A percentile compares a stretch with the other conserved stretches of the same genome.
Conservation (phyloP, 1,284 basidiomycete genomes). For the Ustilago lituana region DNA sequence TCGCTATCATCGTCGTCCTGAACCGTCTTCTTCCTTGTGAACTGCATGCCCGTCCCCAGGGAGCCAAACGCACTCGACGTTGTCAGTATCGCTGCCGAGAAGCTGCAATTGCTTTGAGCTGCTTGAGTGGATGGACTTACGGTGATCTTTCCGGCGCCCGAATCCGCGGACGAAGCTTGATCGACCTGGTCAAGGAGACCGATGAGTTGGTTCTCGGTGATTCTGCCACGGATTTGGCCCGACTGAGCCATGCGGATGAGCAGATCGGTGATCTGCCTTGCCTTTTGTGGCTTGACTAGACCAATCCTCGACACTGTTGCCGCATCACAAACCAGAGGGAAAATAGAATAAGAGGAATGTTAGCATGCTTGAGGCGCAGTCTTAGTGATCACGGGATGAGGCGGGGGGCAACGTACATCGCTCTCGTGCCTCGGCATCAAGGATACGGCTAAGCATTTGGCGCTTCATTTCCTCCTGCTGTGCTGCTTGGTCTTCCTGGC, state of each 20-base stretch:
- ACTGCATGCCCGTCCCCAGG: constrained; percentile 11
- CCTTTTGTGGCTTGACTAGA: constrained; percentile 87
- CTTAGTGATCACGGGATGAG: not conserved
- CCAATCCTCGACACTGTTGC: constrained; percentile 85
- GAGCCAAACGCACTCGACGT: not conserved
- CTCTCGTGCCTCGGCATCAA: constrained; percentile 87
- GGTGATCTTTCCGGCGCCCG: constrained; percentile 58
- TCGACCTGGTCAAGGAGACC: constrained; percentile 88
- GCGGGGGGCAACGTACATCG: constrained; percentile 75
- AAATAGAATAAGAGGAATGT: constrained; percentile 1
- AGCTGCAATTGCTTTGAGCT: too few relatives aligned
- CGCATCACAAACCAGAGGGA: too few relatives aligned
- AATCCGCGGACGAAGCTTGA: constrained; percentile 41
- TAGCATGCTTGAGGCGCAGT: too few relatives aligned
- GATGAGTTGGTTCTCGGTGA: constrained; percentile 89
- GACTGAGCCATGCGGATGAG: constrained; percentile 89
- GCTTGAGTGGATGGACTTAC: too few relatives aligned
- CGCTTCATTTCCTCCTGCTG: constrained; percentile 71
- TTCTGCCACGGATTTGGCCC: constrained; percentile 86
- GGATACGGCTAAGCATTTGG: constrained; percentile 81
- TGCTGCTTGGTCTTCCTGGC: constrained; percentile 63
- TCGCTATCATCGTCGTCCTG: constrained; percentile 57
- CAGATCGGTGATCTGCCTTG: constrained; percentile 84
- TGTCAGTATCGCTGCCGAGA: too few relatives aligned
- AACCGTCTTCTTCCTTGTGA: constrained; percentile 49